Evolutionary conservation across 352 stramenopile genomes (phyloP), one percentile per base, ranked within the genome.

Genomic region (Globisporangium recalcitrans): DNA sequence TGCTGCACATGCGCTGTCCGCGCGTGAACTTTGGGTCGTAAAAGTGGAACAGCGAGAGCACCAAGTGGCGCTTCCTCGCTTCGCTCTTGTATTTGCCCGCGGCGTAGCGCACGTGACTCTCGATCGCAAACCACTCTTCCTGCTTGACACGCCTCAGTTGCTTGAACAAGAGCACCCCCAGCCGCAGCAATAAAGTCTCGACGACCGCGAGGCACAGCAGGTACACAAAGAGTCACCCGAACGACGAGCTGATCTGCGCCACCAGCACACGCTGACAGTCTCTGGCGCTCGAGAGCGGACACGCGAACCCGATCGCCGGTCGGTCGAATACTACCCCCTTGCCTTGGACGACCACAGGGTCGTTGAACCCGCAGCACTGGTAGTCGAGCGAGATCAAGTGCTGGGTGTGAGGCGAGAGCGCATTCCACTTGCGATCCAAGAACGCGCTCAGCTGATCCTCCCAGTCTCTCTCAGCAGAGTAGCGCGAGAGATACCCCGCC

Each of bases 1-100:
- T 62, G 48, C 71, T 81, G 16, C 70, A 68, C 9, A 87, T 51
- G 2, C 84, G 81, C 61, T 93, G 81, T 0, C 49, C 19, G 21
- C 84, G 78, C 6, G 81, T 91, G 55, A 86, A 68, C 52, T 87
- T 87, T 26, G 67, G 57, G 53, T 93, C 84, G 52, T 79, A 93
- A 2, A 58, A 68, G 34, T 70, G 53, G 0, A 61, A 52, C 0
- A 93, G 42, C 11, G 84, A 93, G 14, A 87, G 65, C 21, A 77
- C 27, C 16, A 89, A 19, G 55, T 93, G 84, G 11, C 60, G 22
- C 8, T 58, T 58, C 3, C 70, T 68, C 22, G 84, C 67, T 29
- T 89, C 68, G 52, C 77, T 72, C 1, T 62, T 64, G 68, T 86
- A 93, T 19, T 73, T 82, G 4, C 78, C 80, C 0, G 62, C 55